Percentiles rank a stretch among this genome's conserved stretches.
phyloP scores from a whole-genome alignment of 345 rosid genomes.

The Citrus cavaleriei region DNA sequence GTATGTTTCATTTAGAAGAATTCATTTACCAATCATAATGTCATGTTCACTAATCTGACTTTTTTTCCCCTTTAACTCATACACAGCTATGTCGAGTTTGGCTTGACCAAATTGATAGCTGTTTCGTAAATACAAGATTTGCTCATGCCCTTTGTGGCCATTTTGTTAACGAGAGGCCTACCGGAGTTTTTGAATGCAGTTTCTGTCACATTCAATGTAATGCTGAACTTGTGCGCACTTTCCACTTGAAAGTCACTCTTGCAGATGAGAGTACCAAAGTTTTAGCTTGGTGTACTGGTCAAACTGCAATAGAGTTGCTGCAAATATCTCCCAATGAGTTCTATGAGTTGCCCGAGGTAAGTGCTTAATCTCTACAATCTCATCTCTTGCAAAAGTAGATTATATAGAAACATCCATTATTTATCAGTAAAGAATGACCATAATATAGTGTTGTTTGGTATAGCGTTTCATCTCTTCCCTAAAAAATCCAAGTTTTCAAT shows the following conservation, averaged over 20 bases:
- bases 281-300: slow-evolving; percentile 75
- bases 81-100: slow-evolving; percentile 67
- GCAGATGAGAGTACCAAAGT: slow-evolving; percentile 59
- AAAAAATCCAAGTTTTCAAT: no score
- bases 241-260: slow-evolving; percentile 65
- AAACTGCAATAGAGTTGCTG: slow-evolving; percentile 82
- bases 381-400: no score
- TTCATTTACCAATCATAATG: neutral
- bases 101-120: slow-evolving; percentile 66
- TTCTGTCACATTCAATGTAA: slow-evolving; percentile 52
- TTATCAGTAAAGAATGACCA: no score
- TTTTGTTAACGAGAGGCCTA: slow-evolving; percentile 40
- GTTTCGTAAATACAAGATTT: slow-evolving; percentile 56
- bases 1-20: slow-evolving; percentile 23
- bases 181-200: slow-evolving; percentile 47
- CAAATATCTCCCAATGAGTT: slow-evolving; percentile 87
- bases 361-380: neutral
- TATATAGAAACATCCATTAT: no score
- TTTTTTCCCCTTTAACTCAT: neutral
- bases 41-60: neutral
- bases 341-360: slow-evolving; percentile 82
- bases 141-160: slow-evolving; percentile 68
- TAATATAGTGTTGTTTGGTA: no score
- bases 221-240: slow-evolving; percentile 52
- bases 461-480: no score